Base-by-base conservation (phyloP, 2,329 filamentous ascomycete species). In the Verticillium longisporum region DNA sequence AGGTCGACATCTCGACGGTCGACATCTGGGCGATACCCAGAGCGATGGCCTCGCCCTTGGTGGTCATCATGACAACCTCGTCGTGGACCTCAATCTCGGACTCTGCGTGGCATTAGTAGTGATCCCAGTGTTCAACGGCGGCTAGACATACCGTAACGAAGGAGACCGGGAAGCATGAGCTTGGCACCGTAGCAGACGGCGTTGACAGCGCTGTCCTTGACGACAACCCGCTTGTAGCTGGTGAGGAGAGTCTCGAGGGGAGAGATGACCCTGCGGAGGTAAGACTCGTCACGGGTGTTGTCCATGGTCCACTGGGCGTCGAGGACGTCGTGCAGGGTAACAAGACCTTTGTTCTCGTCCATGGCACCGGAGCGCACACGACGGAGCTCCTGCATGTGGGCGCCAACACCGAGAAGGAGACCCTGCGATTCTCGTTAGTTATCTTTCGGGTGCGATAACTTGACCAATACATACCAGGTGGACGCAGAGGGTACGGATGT, bases 101-200 rank as follows among this genome's bases (percentile, higher is more conserved):
- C 82, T 97, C 93, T 90, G 73, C 64, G 67, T 57, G 14, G 58
- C 62, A 66, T 73, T 71, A 74, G 69, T 62, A 32, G 10, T 31
- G 18, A n/a, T 31, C 31, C 34, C 5, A 18, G 4, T 26, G 26
- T 26, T 31, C 21, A 11, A 6, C 14, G 37, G 61, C 38, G 66
- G 61, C 67, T 64, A 55, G 57, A 79, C 86, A 68, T 81, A 91
- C 89, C 89, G 75, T 96, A 98, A 74, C 95, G 88, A 66, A 99
- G 80, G 60, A 99, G 84, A 80, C 95, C 95, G 57, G 95, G 95
- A 78, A 98, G 89, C 95, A 98, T 99, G 66, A 99, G 87, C 83
- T 98, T 98, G 56, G 95, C 95, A 78, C 95, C 95, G 76, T 98
- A 98, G 84, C 93, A 97, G 61, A 99, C 92, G 62, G 95, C 95